phyloP scores from a whole-genome alignment of 345 rosid species.

The Rhizophora apiculata region DNA sequence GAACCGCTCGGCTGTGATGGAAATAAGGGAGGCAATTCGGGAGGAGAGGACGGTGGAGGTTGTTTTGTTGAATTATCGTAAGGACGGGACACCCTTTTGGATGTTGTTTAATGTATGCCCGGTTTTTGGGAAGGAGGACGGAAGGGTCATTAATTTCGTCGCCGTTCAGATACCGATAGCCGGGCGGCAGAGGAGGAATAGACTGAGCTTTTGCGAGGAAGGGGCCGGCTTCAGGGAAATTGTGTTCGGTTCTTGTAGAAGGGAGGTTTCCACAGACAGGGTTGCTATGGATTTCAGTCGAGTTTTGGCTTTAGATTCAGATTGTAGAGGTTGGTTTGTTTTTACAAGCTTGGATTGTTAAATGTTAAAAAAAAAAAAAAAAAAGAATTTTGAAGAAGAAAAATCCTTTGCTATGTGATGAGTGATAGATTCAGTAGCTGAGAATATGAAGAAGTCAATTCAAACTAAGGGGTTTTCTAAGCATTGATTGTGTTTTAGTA shows the following conservation, averaged over 20 bases:
- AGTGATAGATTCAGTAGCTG: no score
- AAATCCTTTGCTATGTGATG: no score
- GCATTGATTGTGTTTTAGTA: no score
- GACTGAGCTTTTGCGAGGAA: conserved; percentile 39
- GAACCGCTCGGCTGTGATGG: conserved; percentile 62
- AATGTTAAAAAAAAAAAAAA: no score
- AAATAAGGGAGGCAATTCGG: conserved; percentile 80
- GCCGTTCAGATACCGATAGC: conserved; percentile 83
- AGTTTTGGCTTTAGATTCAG: conserved; percentile 41
- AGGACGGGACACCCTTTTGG: conserved; percentile 93
- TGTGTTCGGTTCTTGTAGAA: conserved; percentile 71
- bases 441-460: no score
- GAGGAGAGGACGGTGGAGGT: conserved; percentile 62
- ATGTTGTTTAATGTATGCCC: conserved; percentile 75
- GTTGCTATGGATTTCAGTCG: conserved; percentile 38
- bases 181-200: conserved; percentile 26
- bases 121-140: conserved; percentile 56
- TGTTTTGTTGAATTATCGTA: conserved; percentile 69
- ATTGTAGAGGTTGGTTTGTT: conserved; percentile 41
- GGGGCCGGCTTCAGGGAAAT: conserved; percentile 33
- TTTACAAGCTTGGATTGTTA: background rate
- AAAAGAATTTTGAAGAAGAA: no score
- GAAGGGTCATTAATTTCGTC: conserved; percentile 63
- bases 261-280: conserved; percentile 62
- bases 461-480: no score